Conservation (phyloP, 140 eudicot species). For the Flaveria floridana region DNA sequence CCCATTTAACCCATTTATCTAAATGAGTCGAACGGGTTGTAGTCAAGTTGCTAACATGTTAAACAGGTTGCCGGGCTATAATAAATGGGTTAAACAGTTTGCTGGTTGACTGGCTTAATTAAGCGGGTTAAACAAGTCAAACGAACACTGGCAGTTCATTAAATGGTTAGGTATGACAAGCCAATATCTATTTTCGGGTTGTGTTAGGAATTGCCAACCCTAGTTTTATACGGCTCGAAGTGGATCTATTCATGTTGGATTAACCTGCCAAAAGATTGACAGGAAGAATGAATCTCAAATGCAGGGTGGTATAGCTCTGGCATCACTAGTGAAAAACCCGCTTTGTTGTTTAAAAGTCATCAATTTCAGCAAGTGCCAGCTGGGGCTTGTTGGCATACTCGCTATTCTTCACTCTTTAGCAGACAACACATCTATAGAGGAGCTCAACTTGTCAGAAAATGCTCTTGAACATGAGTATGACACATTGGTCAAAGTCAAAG, state of each 20-base stretch:
- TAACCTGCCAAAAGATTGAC: conserved; percentile 22
- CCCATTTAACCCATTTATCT: neutral
- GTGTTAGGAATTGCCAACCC: neutral
- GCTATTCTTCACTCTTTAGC: conserved; percentile 56
- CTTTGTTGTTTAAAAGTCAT: conserved; percentile 50
- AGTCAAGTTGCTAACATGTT: neutral
- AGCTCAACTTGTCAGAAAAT: conserved; percentile 74
- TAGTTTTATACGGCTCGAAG: neutral
- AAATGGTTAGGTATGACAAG: neutral
- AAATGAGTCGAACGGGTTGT: neutral
- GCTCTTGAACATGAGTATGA: conserved; percentile 32
- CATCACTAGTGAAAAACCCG: conserved; percentile 53
- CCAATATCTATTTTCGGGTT: neutral
- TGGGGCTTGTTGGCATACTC: conserved; percentile 53
- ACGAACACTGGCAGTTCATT: neutral
- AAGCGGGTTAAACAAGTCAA: neutral
- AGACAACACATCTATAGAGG: conserved; percentile 51
- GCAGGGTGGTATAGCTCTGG: conserved; percentile 66
- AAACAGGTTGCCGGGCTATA: neutral
- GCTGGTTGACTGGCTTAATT: neutral
- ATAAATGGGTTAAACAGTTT: neutral
- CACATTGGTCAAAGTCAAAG: conserved; percentile 28
- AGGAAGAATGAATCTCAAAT: conserved; percentile 22
- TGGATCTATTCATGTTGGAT: neutral
- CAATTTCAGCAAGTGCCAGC: conserved; percentile 59